Conservation (phyloP, 2,329 filamentous ascomycete genomes). For the Volutella citrinella region DNA sequence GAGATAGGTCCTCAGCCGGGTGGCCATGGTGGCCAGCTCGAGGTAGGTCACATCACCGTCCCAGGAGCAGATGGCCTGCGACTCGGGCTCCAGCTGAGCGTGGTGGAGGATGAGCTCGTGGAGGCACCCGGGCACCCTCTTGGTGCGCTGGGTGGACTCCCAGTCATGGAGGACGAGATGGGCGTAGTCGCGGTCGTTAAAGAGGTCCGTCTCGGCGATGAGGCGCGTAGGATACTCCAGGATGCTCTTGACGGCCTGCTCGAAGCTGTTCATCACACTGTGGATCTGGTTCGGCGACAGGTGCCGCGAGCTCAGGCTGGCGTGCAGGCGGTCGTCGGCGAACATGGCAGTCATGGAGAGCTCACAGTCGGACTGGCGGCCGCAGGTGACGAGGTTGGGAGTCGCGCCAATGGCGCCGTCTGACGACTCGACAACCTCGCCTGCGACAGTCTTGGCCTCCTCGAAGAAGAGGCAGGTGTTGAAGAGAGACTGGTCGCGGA, state of each 20-base stretch:
- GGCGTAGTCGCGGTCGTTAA: constrained; percentile 53
- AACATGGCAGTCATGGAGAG: constrained; percentile 45
- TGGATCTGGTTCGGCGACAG: constrained; percentile 41
- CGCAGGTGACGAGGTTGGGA: constrained; percentile 16
- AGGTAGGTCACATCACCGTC: constrained; percentile 43
- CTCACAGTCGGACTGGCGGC: constrained; percentile 43
- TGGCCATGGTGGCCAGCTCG: constrained; percentile 36
- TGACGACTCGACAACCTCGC: not conserved
- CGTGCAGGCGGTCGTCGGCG: constrained; percentile 36
- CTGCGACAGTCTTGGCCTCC: constrained; percentile 29
- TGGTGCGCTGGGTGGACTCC: constrained; percentile 35
- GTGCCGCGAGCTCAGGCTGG: constrained; percentile 43
- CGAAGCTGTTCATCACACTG: constrained; percentile 51
- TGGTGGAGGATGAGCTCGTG: constrained; percentile 44
- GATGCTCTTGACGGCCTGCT: constrained; percentile 47
- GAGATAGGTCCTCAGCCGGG: constrained; percentile 43
- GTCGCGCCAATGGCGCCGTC: not conserved
- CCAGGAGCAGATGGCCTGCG: constrained; percentile 41
- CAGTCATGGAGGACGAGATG: constrained; percentile 53
- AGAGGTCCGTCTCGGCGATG: constrained; percentile 48
- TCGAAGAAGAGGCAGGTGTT: constrained; percentile 51
- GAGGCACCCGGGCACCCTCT: constrained; percentile 39
- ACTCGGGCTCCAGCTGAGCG: constrained; percentile 35
- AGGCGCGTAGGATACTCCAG: constrained; percentile 38
- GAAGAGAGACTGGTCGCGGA: constrained; percentile 42